phyloP scores from a whole-genome alignment of 768 basidiomycete genomes.

The Hericium coralloides region DNA sequence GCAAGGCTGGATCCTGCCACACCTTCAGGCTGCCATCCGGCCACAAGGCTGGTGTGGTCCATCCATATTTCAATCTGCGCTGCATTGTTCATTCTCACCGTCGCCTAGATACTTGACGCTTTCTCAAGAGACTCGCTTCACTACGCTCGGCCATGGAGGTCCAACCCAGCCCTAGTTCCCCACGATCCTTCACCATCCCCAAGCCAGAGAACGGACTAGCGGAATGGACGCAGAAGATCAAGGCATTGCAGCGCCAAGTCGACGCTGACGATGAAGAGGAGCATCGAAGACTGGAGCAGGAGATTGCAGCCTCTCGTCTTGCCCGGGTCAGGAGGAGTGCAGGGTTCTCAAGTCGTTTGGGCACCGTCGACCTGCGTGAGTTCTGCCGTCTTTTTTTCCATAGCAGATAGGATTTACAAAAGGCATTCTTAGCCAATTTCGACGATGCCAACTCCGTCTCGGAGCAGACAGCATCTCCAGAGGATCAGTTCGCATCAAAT shows the following conservation, averaged over 20 bases:
- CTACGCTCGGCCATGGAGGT: conserved; percentile 6
- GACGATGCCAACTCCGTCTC: too few relatives aligned
- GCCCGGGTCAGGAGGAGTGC: conserved; percentile 36
- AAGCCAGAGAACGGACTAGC: conserved; percentile 60
- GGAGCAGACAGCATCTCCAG: too few relatives aligned
- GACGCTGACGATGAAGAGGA: conserved; percentile 78
- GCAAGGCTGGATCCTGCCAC: too few relatives aligned
- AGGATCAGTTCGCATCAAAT: too few relatives aligned
- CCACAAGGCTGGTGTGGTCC: too few relatives aligned
- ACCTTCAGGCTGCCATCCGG: too few relatives aligned
- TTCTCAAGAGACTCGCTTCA: not conserved
- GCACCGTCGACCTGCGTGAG: conserved; percentile 26
- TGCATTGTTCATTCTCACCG: not conserved
- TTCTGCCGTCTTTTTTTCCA: not conserved
- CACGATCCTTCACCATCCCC: conserved; percentile 2
- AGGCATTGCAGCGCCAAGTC: conserved; percentile 70
- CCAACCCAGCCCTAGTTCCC: conserved; percentile 7
- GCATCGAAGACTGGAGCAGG: conserved; percentile 52
- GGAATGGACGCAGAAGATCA: conserved; percentile 77
- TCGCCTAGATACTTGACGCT: not conserved
- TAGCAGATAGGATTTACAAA: not conserved
- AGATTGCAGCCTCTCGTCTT: conserved; percentile 41
- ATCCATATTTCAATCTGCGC: not conserved
- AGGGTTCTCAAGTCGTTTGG: conserved; percentile 28
- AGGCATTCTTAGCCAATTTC: not conserved